These are phyloP conservation scores for Pinus tabuliformis DNA, from an alignment of 75 land plant species.

Conservation along the genomic window DNA sequence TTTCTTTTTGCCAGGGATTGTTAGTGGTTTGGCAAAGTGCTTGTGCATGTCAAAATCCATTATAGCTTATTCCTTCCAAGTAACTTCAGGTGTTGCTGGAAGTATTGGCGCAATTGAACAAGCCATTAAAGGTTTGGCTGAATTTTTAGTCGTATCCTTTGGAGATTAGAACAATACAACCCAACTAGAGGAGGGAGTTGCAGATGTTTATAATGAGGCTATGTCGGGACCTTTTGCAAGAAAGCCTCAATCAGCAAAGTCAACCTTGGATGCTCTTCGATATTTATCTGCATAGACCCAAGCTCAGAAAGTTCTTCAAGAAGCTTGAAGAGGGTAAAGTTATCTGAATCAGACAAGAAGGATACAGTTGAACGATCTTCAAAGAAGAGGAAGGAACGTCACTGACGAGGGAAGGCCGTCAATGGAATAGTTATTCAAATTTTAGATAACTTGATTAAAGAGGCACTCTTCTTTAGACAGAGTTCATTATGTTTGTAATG, in stretches of 20 bases:
- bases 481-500: too few relatives aligned
- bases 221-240: not conserved
- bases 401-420: too few relatives aligned
- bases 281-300: conserved; percentile 21
- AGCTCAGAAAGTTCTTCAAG: not conserved
- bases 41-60: conserved; percentile 56
- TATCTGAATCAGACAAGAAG: too few relatives aligned
- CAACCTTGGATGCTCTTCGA: conserved; percentile 52
- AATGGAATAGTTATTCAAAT: too few relatives aligned
- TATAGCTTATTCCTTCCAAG: conserved; percentile 16
- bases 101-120: conserved; percentile 63
- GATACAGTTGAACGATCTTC: too few relatives aligned
- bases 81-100: conserved; percentile 79
- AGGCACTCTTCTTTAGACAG: too few relatives aligned
- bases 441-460: too few relatives aligned
- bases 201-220: conserved; percentile 1
- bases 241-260: conserved; percentile 14
- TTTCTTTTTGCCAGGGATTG: conserved; percentile 90
- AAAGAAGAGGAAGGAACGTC: too few relatives aligned
- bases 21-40: conserved; percentile 77
- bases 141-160: conserved; percentile 65
- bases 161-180: conserved; percentile 47
- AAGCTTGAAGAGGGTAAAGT: not conserved
- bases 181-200: conserved; percentile 7
- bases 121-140: conserved; percentile 67